Percentiles rank a stretch among this genome's conserved stretches.
These are phyloP conservation scores for Rhodamnia argentea DNA, from an alignment of 345 rosid genomes.

Conservation along the genomic window DNA sequence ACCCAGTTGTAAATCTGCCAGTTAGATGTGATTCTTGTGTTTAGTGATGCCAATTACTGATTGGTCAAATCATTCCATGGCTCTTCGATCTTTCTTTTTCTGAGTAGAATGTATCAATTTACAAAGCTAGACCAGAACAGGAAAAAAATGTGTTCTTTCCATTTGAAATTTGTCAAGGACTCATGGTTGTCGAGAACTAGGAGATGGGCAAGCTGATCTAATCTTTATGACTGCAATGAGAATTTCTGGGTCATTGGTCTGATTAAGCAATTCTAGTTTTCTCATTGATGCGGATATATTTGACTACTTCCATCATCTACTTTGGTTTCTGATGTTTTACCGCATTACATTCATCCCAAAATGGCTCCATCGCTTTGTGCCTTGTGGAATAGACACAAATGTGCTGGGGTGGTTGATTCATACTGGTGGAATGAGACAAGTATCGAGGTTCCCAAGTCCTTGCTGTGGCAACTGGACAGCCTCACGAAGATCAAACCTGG, in stretches of 20 bases:
- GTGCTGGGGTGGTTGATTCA: not conserved
- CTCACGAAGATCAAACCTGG: not conserved
- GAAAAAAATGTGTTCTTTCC: not conserved
- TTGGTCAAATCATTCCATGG: not conserved
- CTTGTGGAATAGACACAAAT: not conserved
- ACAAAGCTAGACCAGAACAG: not conserved
- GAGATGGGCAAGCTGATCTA: not conserved
- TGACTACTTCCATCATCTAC: not conserved
- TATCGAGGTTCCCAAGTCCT: not conserved
- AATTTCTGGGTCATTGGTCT: not conserved
- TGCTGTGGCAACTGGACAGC: not conserved
- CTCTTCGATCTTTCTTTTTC: not conserved
- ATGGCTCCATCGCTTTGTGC: not conserved
- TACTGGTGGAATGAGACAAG: not conserved
- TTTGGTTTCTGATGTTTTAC: not conserved
- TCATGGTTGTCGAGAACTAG: not conserved
- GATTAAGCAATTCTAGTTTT: not conserved
- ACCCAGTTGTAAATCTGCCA: not conserved
- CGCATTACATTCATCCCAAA: not conserved
- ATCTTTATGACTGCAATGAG: not conserved
- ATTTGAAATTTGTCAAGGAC: not conserved
- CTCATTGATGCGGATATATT: not conserved
- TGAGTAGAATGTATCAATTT: not conserved
- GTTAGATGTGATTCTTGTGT: not conserved
- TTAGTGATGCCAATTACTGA: not conserved